Conservation (phyloP, 495 filamentous ascomycete genomes). For the Penicillium parvum region DNA sequence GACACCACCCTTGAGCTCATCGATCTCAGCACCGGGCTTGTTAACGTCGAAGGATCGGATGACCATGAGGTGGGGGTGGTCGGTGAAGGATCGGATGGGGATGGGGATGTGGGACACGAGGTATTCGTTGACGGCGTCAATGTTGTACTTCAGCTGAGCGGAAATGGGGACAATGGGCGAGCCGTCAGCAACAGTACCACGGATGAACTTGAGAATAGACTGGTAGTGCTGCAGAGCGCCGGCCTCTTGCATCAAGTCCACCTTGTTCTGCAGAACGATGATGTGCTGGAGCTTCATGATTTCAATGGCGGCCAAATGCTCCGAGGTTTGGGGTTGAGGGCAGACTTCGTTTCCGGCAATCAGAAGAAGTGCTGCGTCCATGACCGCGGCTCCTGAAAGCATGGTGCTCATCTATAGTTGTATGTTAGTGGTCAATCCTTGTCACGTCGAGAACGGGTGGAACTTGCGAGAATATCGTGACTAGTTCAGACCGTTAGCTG, state of each 20-base stretch:
- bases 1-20: slow-evolving; percentile 97
- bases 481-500: slow-evolving; percentile 34
- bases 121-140: slow-evolving; percentile 93
- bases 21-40: slow-evolving; percentile 99
- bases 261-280: slow-evolving; percentile 99
- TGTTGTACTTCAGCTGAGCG: slow-evolving; percentile 98
- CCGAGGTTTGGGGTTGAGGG: slow-evolving; percentile 97
- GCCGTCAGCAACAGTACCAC: slow-evolving; percentile 92
- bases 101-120: slow-evolving; percentile 92
- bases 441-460: neutral
- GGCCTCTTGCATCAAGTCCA: slow-evolving; percentile 94
- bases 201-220: slow-evolving; percentile 95
- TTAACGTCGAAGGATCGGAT: slow-evolving; percentile 94
- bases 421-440: slow-evolving; percentile 3
- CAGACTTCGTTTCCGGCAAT: slow-evolving; percentile 99
- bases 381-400: slow-evolving; percentile 98
- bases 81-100: slow-evolving; percentile 80
- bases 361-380: slow-evolving; percentile 94
- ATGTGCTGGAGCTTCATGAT: slow-evolving; percentile 99
- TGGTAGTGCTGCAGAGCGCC: slow-evolving; percentile 87
- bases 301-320: slow-evolving; percentile 97
- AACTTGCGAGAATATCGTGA: slow-evolving; percentile 84
- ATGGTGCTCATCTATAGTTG: slow-evolving; percentile 83
- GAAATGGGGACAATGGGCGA: slow-evolving; percentile 98
- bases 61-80: slow-evolving; percentile 93